Base-by-base conservation (phyloP, 2,329 filamentous ascomycete species). In the Xenoacremonium recifei region DNA sequence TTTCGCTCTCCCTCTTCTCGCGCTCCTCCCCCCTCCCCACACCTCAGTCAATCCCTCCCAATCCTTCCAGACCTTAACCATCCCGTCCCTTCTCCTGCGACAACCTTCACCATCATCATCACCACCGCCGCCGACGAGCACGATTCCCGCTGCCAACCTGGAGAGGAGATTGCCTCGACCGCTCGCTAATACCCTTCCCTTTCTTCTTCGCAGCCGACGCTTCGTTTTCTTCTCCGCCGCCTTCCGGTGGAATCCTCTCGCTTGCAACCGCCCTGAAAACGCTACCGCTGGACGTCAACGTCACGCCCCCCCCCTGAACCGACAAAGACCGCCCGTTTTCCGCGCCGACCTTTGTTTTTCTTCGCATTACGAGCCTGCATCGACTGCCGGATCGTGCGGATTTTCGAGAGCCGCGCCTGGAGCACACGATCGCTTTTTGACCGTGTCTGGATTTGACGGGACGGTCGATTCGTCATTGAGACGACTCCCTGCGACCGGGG, bases 81-180 rank as follows among this genome's bases (percentile, higher is more conserved):
- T 50, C 47, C 40, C 50, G 48, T 50, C 52, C 42, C 49, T 45
- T 53, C 47, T 31, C 38, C 50, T 42, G 45, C 50, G 50, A 55
- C 51, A 44, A 51, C 45, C 40, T 35, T 39, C 35, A 30, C 21
- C 41, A 57, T 46, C 53, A 49, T 55, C 55, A 37, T 39, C 35
- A 30, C 21, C 41, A 57, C 45, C 53, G 50, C 55, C 55, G 54
- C 55, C 54, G 54, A 56, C 46, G 41, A 44, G 48, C 45, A 42
- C 44, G 47, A 42, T 32, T 30, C 44, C 42, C 34, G 35, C 50
- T 54, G 45, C 49, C 42, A 51, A 49, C 53, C 44, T 49, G 47
- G 50, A 57, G 53, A 56, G 52, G 54, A 57, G 47, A 34, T 55
- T 44, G 45, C 52, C 54, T 58, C 54, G 54, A 34, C 37, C 55